Evolutionary conservation across 2,329 filamentous ascomycete species (phyloP).

Genomic region (Allantophomopsis lycopodina): DNA sequence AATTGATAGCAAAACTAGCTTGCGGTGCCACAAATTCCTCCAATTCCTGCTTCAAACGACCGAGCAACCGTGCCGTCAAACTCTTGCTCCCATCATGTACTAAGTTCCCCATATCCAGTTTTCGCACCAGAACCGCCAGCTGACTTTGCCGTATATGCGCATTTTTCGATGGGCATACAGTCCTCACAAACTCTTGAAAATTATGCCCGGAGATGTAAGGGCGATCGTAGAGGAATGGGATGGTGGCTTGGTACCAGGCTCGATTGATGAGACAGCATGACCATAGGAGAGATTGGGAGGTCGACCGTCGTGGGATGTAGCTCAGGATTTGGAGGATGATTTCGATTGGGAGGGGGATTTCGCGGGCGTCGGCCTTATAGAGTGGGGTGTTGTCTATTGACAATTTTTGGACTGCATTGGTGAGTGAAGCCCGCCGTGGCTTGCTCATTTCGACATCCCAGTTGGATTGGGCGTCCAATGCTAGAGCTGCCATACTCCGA

Average conservation of each 20-base stretch:
- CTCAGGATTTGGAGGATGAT: slow-evolving; percentile 16
- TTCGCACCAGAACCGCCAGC: slow-evolving; percentile 13
- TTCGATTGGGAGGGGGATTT: slow-evolving; percentile 16
- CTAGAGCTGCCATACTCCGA: slow-evolving; percentile 3
- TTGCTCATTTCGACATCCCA: slow-evolving; percentile 18
- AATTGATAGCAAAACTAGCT: slow-evolving; percentile 18
- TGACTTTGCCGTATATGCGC: slow-evolving; percentile 17
- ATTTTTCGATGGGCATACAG: slow-evolving; percentile 20
- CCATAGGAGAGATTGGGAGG: slow-evolving; percentile 13
- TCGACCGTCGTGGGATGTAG: slow-evolving; percentile 10
- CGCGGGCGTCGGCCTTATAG: slow-evolving; percentile 2
- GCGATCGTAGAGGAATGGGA: slow-evolving; percentile 12
- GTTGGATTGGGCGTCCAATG: slow-evolving; percentile 16
- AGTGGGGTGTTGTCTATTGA: not conserved
- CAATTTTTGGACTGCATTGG: not conserved
- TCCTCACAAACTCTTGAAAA: slow-evolving; percentile 16
- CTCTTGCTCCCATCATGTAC: slow-evolving; percentile 17
- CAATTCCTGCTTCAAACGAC: slow-evolving; percentile 17
- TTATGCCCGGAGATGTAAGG: slow-evolving; percentile 15
- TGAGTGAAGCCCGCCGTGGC: slow-evolving; percentile 7
- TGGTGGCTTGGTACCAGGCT: slow-evolving; percentile 15
- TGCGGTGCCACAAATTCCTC: slow-evolving; percentile 19
- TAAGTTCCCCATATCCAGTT: slow-evolving; percentile 18
- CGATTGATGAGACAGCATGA: slow-evolving; percentile 16
- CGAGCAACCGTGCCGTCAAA: slow-evolving; percentile 17